Evolutionary conservation across 768 basidiomycete species (phyloP).

Genomic region (Termitomyces heimii): DNA sequence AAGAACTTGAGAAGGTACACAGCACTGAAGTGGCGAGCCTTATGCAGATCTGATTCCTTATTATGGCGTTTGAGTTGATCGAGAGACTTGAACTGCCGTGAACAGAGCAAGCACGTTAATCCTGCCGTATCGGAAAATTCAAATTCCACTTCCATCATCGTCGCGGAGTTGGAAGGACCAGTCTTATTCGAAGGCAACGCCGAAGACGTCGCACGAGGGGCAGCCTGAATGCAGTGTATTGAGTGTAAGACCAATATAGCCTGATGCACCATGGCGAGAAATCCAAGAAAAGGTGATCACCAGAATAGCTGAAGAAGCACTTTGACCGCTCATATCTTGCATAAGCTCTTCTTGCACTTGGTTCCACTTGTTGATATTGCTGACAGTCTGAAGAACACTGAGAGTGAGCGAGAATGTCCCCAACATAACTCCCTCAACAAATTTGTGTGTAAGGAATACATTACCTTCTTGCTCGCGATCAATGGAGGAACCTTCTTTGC

Average conservation of each 20-base stretch:
- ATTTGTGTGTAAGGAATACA: conserved; percentile 8
- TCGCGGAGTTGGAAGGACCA: not conserved
- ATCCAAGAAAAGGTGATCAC: conserved; percentile 28
- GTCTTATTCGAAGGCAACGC: conserved; percentile 14
- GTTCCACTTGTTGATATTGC: conserved; percentile 96
- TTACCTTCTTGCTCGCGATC: conserved; percentile 81
- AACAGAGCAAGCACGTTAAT: conserved; percentile 84
- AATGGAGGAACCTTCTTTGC: conserved; percentile 76
- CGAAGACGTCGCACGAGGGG: conserved; percentile 13
- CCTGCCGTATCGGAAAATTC: conserved; percentile 76
- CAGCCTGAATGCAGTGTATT: conserved; percentile 21
- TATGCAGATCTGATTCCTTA: conserved; percentile 92
- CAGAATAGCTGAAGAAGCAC: conserved; percentile 20
- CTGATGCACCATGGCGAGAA: conserved; percentile 14
- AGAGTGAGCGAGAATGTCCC: conserved; percentile 5
- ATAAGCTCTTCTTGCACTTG: conserved; percentile 87
- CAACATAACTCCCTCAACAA: not conserved
- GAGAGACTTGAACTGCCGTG: conserved; percentile 84
- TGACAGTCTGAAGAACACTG: conserved; percentile 54
- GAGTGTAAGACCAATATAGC: conserved; percentile 21
- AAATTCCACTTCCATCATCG: conserved; percentile 52
- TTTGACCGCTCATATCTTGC: conserved; percentile 28
- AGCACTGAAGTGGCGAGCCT: conserved; percentile 57
- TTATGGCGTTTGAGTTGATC: conserved; percentile 89
- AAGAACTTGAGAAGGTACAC: conserved; percentile 19